Conservation (phyloP, 2,329 filamentous ascomycete genomes). For the Passalora sequoiae region DNA sequence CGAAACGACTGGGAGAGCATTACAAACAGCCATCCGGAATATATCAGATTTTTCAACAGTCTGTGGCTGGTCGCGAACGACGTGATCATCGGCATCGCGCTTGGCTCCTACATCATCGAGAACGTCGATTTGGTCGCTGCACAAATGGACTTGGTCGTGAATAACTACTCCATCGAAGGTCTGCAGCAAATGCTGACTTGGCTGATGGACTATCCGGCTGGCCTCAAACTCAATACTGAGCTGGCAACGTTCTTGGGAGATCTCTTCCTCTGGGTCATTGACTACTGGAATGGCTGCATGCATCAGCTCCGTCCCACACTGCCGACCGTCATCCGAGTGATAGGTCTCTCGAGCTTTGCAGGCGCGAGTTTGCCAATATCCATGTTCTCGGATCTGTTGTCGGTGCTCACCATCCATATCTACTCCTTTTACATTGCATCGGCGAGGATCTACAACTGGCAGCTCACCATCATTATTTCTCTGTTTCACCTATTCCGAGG, state of each 20-base stretch:
- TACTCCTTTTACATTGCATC: slow-evolving; percentile 98
- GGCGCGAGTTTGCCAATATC: slow-evolving; percentile 96
- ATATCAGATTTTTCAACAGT: slow-evolving; percentile 98
- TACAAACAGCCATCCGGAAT: slow-evolving; percentile 91
- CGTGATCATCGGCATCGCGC: slow-evolving; percentile 93
- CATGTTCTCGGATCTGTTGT: slow-evolving; percentile 88
- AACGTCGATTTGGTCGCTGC: slow-evolving; percentile 80
- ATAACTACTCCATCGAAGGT: slow-evolving; percentile 79
- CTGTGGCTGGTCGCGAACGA: slow-evolving; percentile 98
- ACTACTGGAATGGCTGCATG: slow-evolving; percentile 89
- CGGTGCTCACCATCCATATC: slow-evolving; percentile 87
- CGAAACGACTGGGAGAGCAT: slow-evolving; percentile 94
- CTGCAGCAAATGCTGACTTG: slow-evolving; percentile 84
- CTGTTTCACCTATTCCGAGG: slow-evolving; percentile 98
- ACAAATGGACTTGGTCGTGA: slow-evolving; percentile 70
- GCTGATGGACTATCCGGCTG: slow-evolving; percentile 94
- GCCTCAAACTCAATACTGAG: slow-evolving; percentile 90
- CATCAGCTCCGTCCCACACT: slow-evolving; percentile 70
- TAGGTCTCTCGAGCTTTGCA: slow-evolving; percentile 90
- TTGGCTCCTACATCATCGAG: slow-evolving; percentile 95
- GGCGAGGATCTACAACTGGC: slow-evolving; percentile 96
- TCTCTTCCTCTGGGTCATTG: slow-evolving; percentile 95
- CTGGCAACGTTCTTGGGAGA: slow-evolving; percentile 91
- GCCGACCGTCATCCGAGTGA: slow-evolving; percentile 83
- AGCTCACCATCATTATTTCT: slow-evolving; percentile 90